These are phyloP conservation scores for Schoenoplectus triqueter DNA, from an alignment of 202 grass and related monocot genomes.

Conservation along the genomic window DNA sequence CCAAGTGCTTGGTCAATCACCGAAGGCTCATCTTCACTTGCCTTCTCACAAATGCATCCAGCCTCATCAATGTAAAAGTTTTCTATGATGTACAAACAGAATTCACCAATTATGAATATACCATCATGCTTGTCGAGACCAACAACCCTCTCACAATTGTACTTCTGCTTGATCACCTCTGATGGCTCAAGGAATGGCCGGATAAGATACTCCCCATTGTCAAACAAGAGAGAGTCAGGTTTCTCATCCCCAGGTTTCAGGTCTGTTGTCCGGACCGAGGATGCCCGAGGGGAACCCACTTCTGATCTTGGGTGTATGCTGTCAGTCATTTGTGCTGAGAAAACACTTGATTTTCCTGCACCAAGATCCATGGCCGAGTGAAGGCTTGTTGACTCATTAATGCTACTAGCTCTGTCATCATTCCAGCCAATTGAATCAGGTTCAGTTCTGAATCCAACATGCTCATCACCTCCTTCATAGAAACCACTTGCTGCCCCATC, in stretches of 20 bases:
- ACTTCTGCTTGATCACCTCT: constrained; percentile 89
- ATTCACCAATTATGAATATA: constrained; percentile 97
- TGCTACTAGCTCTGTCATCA: constrained; percentile 82
- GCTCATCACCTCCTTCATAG: constrained; percentile 64
- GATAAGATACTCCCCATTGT: constrained; percentile 98
- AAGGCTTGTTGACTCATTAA: constrained; percentile 85
- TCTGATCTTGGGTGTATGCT: constrained; percentile 70
- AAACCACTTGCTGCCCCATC: constrained; percentile 59
- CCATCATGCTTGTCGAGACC: constrained; percentile 97
- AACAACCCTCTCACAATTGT: constrained; percentile 96
- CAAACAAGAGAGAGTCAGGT: constrained; percentile 84
- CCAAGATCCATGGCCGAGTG: constrained; percentile 86
- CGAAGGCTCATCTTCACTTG: constrained; percentile 86
- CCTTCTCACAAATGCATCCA: constrained; percentile 93
- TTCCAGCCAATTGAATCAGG: constrained; percentile 70
- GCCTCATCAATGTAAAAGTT: constrained; percentile 97
- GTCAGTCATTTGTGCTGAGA: constrained; percentile 78
- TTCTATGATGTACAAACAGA: constrained; percentile 96
- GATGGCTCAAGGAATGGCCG: constrained; percentile 94
- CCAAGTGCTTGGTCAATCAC: constrained; percentile 98
- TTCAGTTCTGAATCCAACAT: constrained; percentile 65
- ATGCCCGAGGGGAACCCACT: constrained; percentile 63
- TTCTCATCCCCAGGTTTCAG: constrained; percentile 73
- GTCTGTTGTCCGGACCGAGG: constrained; percentile 68
- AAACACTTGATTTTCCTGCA: constrained; percentile 83